Evolutionary conservation across 768 basidiomycete genomes (phyloP), one percentile per base, ranked within the genome.

Genomic region (Boletus rufocinnamomeus): DNA sequence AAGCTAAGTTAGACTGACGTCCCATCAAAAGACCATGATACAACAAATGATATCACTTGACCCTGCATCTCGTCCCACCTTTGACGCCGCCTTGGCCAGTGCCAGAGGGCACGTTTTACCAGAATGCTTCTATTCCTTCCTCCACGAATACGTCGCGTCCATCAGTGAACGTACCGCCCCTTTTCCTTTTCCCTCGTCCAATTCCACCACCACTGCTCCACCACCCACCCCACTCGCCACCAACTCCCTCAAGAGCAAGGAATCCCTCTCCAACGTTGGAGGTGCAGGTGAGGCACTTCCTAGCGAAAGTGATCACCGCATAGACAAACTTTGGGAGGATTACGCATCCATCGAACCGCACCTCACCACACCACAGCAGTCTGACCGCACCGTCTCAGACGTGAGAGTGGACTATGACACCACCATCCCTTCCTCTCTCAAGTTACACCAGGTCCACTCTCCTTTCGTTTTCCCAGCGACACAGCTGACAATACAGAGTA

Each of bases 41-140:
- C 87, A 85, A 56, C 86, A 87, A 64, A 98, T 99, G 97, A 88
- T 96, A 52, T 80, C 83, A 16, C 82, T 95, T 25, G 87, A 95
- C 59, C 89, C 95, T 0, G 63, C 78, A 0, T 76, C 81, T 3
- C 84, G 97, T 14, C 93, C 93, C 3, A 83, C 89, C 1, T 98
- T 96, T 71, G 89, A 92, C 66, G 82, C 80, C 2, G 76, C 94
- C 8, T 77, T 98, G 40, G 84, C 89, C 28, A 84, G 79, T 1
- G 89, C 86, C 4, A 83, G 93, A 46, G 91, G 86, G 0, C 81
- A 81, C 10, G 87, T 95, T 48, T 91, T 98, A 62, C 95, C 96
- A 0, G 93, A 95, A 66, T 86, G 85, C 32, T 98, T 98, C 74
- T 98, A 97, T 75, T 89, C 93, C 3, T 98, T 96, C 76, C 80